A percentile compares a stretch with the other conserved stretches of the same genome.
These are phyloP conservation scores for Botrytis squamosa DNA, from an alignment of 2,329 filamentous ascomycete genomes.

Conservation along the genomic window DNA sequence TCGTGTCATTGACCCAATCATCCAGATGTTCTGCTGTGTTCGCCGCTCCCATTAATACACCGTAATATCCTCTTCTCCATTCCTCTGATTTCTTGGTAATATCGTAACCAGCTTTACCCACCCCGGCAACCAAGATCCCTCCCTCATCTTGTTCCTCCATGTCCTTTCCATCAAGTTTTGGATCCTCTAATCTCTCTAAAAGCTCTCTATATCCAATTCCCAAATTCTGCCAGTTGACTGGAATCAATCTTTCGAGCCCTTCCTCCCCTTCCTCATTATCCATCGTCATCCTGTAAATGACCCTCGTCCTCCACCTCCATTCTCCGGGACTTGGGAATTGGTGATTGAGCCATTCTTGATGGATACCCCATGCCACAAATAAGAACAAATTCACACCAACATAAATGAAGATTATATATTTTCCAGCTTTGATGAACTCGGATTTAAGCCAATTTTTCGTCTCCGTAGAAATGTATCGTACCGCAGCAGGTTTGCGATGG, in stretches of 20 bases:
- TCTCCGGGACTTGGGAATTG: slow-evolving; percentile 78
- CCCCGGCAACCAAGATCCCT: slow-evolving; percentile 52
- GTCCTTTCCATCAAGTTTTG: slow-evolving; percentile 64
- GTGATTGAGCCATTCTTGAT: slow-evolving; percentile 74
- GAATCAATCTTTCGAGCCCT: neutral
- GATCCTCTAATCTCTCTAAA: slow-evolving; percentile 68
- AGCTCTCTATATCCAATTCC: slow-evolving; percentile 59
- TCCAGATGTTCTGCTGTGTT: slow-evolving; percentile 78
- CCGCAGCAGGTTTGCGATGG: slow-evolving; percentile 44
- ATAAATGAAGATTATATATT: slow-evolving; percentile 66
- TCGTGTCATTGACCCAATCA: slow-evolving; percentile 70
- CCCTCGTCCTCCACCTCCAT: slow-evolving; percentile 71
- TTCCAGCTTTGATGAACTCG: slow-evolving; percentile 67
- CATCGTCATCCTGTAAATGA: slow-evolving; percentile 59
- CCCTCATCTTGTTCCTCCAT: slow-evolving; percentile 53
- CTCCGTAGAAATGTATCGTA: slow-evolving; percentile 77
- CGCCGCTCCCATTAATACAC: slow-evolving; percentile 75
- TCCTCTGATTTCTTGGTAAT: slow-evolving; percentile 65
- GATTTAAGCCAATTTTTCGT: slow-evolving; percentile 67
- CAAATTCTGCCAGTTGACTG: slow-evolving; percentile 64
- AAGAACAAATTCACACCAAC: slow-evolving; percentile 59
- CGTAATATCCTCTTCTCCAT: slow-evolving; percentile 84
- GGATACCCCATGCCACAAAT: slow-evolving; percentile 62
- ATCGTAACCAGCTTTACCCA: slow-evolving; percentile 48
- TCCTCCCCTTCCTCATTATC: slow-evolving; percentile 29